Percentiles rank a stretch among this genome's conserved stretches.
Evolutionary conservation across 768 basidiomycete genomes (phyloP).

Genomic region (Brasilioporus rufonigricans): DNA sequence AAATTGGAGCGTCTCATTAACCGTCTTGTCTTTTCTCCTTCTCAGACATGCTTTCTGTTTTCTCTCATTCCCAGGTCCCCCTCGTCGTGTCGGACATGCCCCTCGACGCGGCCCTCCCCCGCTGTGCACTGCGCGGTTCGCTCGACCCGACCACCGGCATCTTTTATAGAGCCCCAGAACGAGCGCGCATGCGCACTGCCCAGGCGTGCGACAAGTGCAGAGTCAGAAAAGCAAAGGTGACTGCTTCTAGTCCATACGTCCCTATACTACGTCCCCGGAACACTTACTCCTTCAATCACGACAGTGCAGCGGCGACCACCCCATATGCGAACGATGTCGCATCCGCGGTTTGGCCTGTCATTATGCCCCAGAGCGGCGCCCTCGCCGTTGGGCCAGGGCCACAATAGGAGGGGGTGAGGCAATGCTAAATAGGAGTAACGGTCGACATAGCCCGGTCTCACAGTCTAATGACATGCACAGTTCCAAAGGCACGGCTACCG

Average conservation of each 20-base stretch:
- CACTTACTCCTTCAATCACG: neutral
- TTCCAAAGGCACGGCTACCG: neutral
- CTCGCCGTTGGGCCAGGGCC: neutral
- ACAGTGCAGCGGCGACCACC: conserved; percentile 72
- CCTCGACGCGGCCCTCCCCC: conserved; percentile 10
- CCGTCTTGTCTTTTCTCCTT: neutral
- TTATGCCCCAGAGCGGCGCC: conserved; percentile 60
- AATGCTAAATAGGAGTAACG: conserved; percentile 1
- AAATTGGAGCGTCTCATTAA: neutral
- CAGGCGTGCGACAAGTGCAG: conserved; percentile 79
- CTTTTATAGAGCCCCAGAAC: conserved; percentile 62
- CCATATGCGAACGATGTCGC: conserved; percentile 64
- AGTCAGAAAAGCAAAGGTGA: conserved; percentile 69
- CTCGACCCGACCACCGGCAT: conserved; percentile 65
- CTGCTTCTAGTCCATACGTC: neutral
- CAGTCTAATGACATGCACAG: neutral
- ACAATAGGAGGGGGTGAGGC: neutral
- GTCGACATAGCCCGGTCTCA: neutral
- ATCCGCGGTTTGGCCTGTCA: conserved; percentile 58
- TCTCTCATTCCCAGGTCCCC: neutral
- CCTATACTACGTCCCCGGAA: neutral
- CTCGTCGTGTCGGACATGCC: conserved; percentile 1
- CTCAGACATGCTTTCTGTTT: neutral
- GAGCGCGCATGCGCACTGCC: conserved; percentile 63
- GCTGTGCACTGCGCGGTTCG: conserved; percentile 49